A percentile compares a stretch with the other conserved stretches of the same genome.
Evolutionary conservation across 495 filamentous ascomycete species (phyloP).

Genomic region (Penicillium silybi): DNA sequence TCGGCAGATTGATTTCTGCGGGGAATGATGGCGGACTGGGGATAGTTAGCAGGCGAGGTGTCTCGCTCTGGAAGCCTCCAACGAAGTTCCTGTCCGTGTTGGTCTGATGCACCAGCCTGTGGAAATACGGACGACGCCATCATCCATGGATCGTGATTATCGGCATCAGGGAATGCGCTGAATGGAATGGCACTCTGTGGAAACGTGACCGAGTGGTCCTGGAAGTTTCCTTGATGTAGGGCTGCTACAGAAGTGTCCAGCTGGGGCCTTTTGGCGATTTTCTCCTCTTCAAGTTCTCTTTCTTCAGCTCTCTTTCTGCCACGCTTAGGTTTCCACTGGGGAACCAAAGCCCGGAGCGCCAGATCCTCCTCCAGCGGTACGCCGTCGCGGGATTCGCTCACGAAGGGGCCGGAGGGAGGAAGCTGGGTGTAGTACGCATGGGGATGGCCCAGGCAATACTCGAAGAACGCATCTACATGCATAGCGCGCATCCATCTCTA

Average conservation of each 20-base stretch:
- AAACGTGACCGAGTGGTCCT: constrained; percentile 44
- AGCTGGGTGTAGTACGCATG: constrained; percentile 84
- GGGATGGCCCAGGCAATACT: constrained; percentile 75
- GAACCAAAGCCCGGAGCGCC: constrained; percentile 81
- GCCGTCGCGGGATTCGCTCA: constrained; percentile 72
- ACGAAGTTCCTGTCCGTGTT: constrained; percentile 38
- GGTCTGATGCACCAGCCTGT: constrained; percentile 21
- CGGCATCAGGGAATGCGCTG: constrained; percentile 55
- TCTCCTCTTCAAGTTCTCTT: constrained; percentile 55
- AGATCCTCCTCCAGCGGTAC: constrained; percentile 90
- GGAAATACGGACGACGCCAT: constrained; percentile 41
- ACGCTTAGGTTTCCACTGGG: constrained; percentile 85
- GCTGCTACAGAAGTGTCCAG: constrained; percentile 63
- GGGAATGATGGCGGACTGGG: constrained; percentile 78
- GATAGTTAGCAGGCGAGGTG: constrained; percentile 64
- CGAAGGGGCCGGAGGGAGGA: constrained; percentile 57
- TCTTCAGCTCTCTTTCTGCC: constrained; percentile 82
- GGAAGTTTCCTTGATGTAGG: constrained; percentile 51
- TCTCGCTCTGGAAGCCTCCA: constrained; percentile 47
- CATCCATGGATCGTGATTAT: constrained; percentile 51
- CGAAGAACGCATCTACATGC: constrained; percentile 96
- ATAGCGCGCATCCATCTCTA: constrained; percentile 98
- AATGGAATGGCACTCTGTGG: constrained; percentile 59
- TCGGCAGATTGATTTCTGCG: constrained; percentile 46
- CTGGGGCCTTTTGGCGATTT: constrained; percentile 59